Conservation (phyloP, 306 rosid genomes). For the Vicia faba region DNA sequence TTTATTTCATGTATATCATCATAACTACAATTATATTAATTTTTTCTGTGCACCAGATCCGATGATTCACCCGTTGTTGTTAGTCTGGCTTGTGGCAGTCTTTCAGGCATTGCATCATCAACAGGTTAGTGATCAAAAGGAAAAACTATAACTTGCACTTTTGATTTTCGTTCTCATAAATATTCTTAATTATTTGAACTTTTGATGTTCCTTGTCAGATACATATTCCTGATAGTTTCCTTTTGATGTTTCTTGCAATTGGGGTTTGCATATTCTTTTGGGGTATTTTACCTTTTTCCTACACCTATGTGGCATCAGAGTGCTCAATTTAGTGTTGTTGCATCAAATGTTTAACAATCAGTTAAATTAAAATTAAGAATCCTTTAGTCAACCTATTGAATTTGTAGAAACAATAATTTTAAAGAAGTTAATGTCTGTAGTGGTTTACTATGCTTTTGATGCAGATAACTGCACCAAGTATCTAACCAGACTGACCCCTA, state of each 20-base stretch:
- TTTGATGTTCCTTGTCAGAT: slow-evolving; percentile 38
- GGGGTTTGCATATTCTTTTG: slow-evolving; percentile 37
- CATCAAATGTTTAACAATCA: slow-evolving; percentile 32
- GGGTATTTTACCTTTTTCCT: slow-evolving; percentile 37
- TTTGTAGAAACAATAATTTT: slow-evolving; percentile 43
- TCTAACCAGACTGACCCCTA: slow-evolving; percentile 90
- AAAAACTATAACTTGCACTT: slow-evolving; percentile 18
- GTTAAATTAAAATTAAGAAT: slow-evolving; percentile 39
- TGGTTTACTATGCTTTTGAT: slow-evolving; percentile 88
- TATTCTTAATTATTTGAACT: slow-evolving; percentile 33
- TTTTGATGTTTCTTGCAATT: slow-evolving; percentile 33
- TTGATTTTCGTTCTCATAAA: slow-evolving; percentile 16
- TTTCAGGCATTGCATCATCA: slow-evolving; percentile 95
- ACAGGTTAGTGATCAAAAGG: slow-evolving; percentile 77
- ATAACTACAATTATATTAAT: slow-evolving; percentile 21
- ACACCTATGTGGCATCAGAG: slow-evolving; percentile 20
- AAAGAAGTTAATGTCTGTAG: slow-evolving; percentile 62
- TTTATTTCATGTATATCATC: slow-evolving; percentile 3
- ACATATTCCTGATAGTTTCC: slow-evolving; percentile 32
- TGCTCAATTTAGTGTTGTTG: slow-evolving; percentile 30
- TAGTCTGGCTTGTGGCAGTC: slow-evolving; percentile 94
- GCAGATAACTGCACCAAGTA: slow-evolving; percentile 97
- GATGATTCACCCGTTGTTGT: slow-evolving; percentile 69
- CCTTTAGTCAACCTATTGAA: slow-evolving; percentile 45
- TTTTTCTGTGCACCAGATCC: slow-evolving; percentile 52